Evolutionary conservation across 1,284 basidiomycete genomes (phyloP), one percentile per base, ranked within the genome.

Genomic region (Papiliotrema flavescens): DNA sequence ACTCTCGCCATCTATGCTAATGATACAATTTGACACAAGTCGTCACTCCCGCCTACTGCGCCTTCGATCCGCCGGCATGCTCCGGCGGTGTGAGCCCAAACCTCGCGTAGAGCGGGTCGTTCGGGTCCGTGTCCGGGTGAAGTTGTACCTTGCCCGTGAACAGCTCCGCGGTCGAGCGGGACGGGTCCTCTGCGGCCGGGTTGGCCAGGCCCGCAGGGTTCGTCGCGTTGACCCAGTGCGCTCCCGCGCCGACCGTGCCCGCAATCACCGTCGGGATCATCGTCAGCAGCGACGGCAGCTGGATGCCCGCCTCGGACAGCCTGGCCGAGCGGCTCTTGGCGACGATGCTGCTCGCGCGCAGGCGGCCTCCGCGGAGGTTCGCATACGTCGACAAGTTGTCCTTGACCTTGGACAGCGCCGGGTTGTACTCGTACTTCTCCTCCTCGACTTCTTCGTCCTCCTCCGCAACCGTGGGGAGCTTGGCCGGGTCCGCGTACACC

Each of bases 221-320:
- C 28, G 55, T 55, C 37, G 41, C 55, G 19, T 59, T 48, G 17
- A 72, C 63, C 74, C 74, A 77, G 50, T 65, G 63, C 15, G 67
- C 62, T 47, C 89, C 88, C 48, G 88, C 88, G 55, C 88, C 91
- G 46, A 95, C 85, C 6, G 89, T 87, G 8, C 89, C 86, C 23
- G 88, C 86, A 60, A 96, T 84, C 19, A 96, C 74, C 0, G 88
- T 86, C 9, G 92, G 93, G 0, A 92, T 85, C 88, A 95, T 94
- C 2, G 90, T 85, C 78, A 95, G 80, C 32, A 94, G 77, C 5
- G 82, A 83, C 14, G 89, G 54, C 45, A 80, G 66, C 58, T 74
- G 69, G 49, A 80, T 71, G 63, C 77, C 80, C 35, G 81, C 78
- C 45, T 87, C 82, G 24, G 80, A 57, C 47, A 76, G 54, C 41